phyloP scores from a whole-genome alignment of 352 stramenopile genomes.

The Globisporangium carolinianum region DNA sequence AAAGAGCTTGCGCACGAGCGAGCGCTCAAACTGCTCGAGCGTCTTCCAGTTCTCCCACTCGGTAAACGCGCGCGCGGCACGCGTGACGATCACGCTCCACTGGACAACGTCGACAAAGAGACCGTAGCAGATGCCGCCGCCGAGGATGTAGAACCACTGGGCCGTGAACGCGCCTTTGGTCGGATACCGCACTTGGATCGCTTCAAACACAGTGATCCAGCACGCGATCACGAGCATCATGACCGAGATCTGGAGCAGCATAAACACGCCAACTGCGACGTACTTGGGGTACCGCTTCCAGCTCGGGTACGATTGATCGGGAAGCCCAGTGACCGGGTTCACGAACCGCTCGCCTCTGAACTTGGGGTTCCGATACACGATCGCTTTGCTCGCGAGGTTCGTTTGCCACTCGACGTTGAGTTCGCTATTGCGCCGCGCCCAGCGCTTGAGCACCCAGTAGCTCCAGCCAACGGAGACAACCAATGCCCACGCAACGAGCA shows the following conservation, averaged over 20 bases:
- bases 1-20: conserved; percentile 74
- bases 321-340: conserved; percentile 58
- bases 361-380: conserved; percentile 69
- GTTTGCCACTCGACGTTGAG: conserved; percentile 71
- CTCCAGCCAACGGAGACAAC: conserved; percentile 77
- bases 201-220: conserved; percentile 80
- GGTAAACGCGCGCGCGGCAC: conserved; percentile 58
- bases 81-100: conserved; percentile 76
- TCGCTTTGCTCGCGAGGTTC: conserved; percentile 53
- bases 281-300: conserved; percentile 78
- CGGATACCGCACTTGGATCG: conserved; percentile 68
- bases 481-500: conserved; percentile 63
- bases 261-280: conserved; percentile 51
- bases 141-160: conserved; percentile 79
- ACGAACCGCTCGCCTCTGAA: conserved; percentile 50
- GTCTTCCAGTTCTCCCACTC: conserved; percentile 86
- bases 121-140: conserved; percentile 66
- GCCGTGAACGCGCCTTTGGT: conserved; percentile 54
- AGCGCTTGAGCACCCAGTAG: conserved; percentile 77
- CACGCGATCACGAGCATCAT: conserved; percentile 83
- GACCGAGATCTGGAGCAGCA: conserved; percentile 76
- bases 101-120: conserved; percentile 82
- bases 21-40: conserved; percentile 75
- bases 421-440: conserved; percentile 67
- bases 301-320: conserved; percentile 57